Base-by-base conservation (phyloP, 805 yeast genomes). In the Wickerhamomyces rabaulensis region DNA sequence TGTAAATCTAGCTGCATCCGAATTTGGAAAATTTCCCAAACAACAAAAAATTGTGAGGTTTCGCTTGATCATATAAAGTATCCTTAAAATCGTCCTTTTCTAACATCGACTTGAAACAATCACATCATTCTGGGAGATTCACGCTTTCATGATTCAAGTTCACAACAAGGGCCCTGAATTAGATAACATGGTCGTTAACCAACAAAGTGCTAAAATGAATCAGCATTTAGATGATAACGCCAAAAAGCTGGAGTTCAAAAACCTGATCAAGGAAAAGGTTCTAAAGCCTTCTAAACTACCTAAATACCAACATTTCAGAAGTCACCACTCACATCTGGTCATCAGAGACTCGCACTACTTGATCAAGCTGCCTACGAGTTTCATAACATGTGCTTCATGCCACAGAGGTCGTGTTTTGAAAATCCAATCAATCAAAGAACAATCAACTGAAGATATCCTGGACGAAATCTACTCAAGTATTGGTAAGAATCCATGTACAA, bases 321-420 rank as follows among this genome's bases (percentile, higher is more conserved):
- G 47, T 3, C 62, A 58, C 27, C 63, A 59, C 33, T 45, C 57
- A 7, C 63, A 59, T 48, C 40, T 59, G 8, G 63, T 59, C n/a
- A 59, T 59, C 33, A 49, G 63, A 46, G 63, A 59, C 41, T 58
- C 62, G 0, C 60, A 59, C 26, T 59, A 59, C 33, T 46, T 59
- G 13, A 53, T 52, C 20, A 58, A 54, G 39, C 43, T 53, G 12
- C 62, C 62, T 6, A 56, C 62, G 3, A 55, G 57, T 0, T 59
- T 59, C 50, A 58, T 59, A 26, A 58, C 63, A 0, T 59, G 63
- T 41, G 50, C 63, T 4, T 51, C 57, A 1, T 59, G 63, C 20
- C 63, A 59, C 39, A 39, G 63, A 27, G 63, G 63, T 6, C 53
- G 62, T 21, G 62, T 59, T 15, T 43, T 59, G 26, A 59, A 55